Base-by-base conservation (phyloP, 352 stramenopile genomes). In the Phytophthora foliorum region DNA sequence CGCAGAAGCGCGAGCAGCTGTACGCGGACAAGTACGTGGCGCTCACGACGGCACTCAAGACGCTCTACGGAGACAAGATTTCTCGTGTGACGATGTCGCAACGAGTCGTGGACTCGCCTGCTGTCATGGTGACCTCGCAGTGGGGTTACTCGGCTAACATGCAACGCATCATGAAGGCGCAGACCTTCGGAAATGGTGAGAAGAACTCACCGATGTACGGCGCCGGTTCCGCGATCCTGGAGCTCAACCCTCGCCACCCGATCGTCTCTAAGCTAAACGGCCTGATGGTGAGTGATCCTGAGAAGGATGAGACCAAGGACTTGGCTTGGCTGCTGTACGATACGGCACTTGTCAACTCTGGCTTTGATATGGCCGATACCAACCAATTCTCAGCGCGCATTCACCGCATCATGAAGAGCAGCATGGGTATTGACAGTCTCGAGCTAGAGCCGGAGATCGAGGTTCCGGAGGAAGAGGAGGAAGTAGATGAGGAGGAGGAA, bases 81-180 rank as follows among this genome's bases (percentile, higher is more conserved):
- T 92, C 88, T 51, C 97, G 98, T 70, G 97, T 99, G 14, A 79
- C 82, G 7, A 97, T 99, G 38, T 99, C 98, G 7, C 93, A 99
- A 65, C 92, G 96, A 57, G 84, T 99, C 6, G 82, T 95, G 38
- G 91, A 92, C 31, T 95, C 95, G 39, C 98, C 98, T 13, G 95
- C 94, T 2, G 96, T 99, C 61, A 97, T 99, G 67, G 94, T 98
- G 36, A 99, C 96, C 9, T 96, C 91, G 6, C 92, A 99, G 75
- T 99, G 97, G 84, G 98, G 98, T 21, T 94, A 99, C 81, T 98
- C 92, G 41, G 98, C 98, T 16, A 99, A 99, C 81, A 99, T 99
- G 98, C 98, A 99, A 81, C 91, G 98, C 41, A 99, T 99, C 80
- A 98, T 99, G 91, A 95, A 98, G 75, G 86, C 97, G 24, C 98